Percentiles rank a stretch among this genome's conserved stretches.
Conservation (phyloP, 225 moss, liverwort and hornwort genomes). For the Ulota crispa region DNA sequence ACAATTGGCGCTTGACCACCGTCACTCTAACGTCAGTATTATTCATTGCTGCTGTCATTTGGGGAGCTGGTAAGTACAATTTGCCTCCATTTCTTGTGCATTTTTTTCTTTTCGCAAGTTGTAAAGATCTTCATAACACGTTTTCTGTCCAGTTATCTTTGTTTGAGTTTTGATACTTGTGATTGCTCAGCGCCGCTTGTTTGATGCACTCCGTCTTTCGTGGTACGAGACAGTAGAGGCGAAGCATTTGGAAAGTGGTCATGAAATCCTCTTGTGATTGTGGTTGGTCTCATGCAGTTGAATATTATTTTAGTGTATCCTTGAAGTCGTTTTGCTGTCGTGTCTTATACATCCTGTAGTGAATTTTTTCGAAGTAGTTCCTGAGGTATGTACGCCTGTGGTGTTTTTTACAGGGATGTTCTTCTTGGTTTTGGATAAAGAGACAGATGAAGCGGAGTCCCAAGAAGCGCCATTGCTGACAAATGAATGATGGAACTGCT, state of each 20-base stretch:
- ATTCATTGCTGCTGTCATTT: slow-evolving; percentile 71
- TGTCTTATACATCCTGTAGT: not conserved
- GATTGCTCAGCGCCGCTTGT: slow-evolving; percentile 19
- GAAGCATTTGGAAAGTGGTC: slow-evolving; percentile 23
- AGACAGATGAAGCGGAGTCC: slow-evolving; percentile 13
- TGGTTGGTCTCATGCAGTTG: slow-evolving; percentile 25
- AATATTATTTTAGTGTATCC: not conserved
- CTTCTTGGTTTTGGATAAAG: slow-evolving; percentile 21
- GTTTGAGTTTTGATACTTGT: slow-evolving; percentile 11
- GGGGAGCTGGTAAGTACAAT: slow-evolving; percentile 61
- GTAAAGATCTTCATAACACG: not conserved
- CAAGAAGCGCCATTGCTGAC: slow-evolving; percentile 36
- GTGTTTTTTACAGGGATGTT: slow-evolving; percentile 30
- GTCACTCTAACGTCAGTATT: slow-evolving; percentile 66
- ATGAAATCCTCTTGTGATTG: slow-evolving; percentile 16
- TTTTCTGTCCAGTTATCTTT: not conserved
- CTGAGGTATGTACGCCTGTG: not conserved
- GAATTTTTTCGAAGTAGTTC: not conserved
- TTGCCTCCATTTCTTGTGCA: not conserved
- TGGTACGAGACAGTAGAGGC: slow-evolving; percentile 24
- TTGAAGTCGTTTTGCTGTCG: not conserved
- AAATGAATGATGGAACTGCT: slow-evolving; percentile 29
- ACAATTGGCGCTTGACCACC: slow-evolving; percentile 83
- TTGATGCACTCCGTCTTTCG: slow-evolving; percentile 22
- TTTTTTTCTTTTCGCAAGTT: slow-evolving; percentile 9